These are phyloP conservation scores for Dictyostelium capitatum DNA, from an alignment of 78 protist species.

Conservation along the genomic window DNA sequence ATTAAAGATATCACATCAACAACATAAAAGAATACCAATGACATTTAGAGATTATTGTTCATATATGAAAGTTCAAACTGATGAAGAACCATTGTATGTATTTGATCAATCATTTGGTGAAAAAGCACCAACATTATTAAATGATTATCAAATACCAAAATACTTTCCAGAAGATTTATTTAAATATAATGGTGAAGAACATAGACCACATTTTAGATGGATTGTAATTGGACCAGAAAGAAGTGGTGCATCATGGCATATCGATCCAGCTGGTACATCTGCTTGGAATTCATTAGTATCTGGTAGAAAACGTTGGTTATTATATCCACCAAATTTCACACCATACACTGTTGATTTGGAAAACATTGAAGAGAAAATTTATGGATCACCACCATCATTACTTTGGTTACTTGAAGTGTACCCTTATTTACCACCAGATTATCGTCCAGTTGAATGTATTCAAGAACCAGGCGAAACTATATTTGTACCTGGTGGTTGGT, in stretches of 20 bases:
- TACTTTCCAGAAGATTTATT: conserved; percentile 81
- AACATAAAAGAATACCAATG: conserved; percentile 60
- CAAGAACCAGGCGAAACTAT: conserved; percentile 86
- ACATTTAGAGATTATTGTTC: conserved; percentile 42
- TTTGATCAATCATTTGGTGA: conserved; percentile 82
- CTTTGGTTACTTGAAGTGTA: conserved; percentile 78
- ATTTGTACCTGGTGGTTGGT: conserved; percentile 88
- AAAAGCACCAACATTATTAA: conserved; percentile 51
- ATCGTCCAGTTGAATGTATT: conserved; percentile 71
- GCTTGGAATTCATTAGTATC: conserved; percentile 75
- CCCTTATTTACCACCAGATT: conserved; percentile 74
- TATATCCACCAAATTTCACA: conserved; percentile 75
- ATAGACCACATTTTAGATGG: conserved; percentile 82
- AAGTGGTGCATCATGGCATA: conserved; percentile 84
- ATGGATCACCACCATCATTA: conserved; percentile 54
- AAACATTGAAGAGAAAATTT: conserved; percentile 45
- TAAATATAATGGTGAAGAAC: background rate
- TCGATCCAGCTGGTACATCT: conserved; percentile 82
- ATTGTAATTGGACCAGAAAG: conserved; percentile 80
- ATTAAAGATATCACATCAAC: conserved; percentile 64
- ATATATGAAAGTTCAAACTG: conserved; percentile 57
- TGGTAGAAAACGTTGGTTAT: conserved; percentile 81
- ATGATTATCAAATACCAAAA: conserved; percentile 44
- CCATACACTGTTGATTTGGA: conserved; percentile 62
- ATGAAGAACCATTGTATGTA: conserved; percentile 83